Percentiles rank a stretch among this genome's conserved stretches.
Conservation (phyloP, 768 basidiomycete genomes). For the Phaeotremella skinneri region DNA sequence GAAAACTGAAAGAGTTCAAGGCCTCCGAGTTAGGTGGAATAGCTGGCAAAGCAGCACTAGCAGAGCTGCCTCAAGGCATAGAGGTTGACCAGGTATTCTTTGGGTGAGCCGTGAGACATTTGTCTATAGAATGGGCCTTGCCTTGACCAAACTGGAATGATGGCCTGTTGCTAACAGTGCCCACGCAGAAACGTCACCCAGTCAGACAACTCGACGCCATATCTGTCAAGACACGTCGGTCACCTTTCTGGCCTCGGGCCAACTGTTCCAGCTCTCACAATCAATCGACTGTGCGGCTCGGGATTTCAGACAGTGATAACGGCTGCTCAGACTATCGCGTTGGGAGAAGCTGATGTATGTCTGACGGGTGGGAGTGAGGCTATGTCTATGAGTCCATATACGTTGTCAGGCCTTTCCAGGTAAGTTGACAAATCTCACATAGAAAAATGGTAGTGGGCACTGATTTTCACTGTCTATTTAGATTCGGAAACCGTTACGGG, state of each 20-base stretch:
- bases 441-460: not conserved
- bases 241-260: slow-evolving; percentile 51
- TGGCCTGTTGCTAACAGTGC: not conserved
- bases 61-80: slow-evolving; percentile 49
- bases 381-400: slow-evolving; percentile 50
- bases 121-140: not conserved
- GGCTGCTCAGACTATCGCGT: slow-evolving; percentile 52
- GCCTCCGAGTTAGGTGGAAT: slow-evolving; percentile 52
- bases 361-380: slow-evolving; percentile 52
- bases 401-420: slow-evolving; percentile 48
- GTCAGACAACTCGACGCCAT: slow-evolving; percentile 52
- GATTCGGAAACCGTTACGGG: slow-evolving; percentile 52
- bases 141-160: not conserved
- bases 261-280: slow-evolving; percentile 51
- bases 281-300: slow-evolving; percentile 53
- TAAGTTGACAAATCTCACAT: slow-evolving; percentile 13
- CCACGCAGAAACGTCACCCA: slow-evolving; percentile 48
- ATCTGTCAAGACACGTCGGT: slow-evolving; percentile 53
- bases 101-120: slow-evolving; percentile 50
- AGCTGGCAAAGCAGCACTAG: slow-evolving; percentile 53
- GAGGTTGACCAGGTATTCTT: slow-evolving; percentile 54
- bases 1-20: slow-evolving; percentile 51
- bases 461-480: slow-evolving; percentile 5
- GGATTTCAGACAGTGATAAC: slow-evolving; percentile 53
- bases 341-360: slow-evolving; percentile 52